Evolutionary conservation across 768 basidiomycete genomes (phyloP).

Genomic region (Lyophyllum atratum): DNA sequence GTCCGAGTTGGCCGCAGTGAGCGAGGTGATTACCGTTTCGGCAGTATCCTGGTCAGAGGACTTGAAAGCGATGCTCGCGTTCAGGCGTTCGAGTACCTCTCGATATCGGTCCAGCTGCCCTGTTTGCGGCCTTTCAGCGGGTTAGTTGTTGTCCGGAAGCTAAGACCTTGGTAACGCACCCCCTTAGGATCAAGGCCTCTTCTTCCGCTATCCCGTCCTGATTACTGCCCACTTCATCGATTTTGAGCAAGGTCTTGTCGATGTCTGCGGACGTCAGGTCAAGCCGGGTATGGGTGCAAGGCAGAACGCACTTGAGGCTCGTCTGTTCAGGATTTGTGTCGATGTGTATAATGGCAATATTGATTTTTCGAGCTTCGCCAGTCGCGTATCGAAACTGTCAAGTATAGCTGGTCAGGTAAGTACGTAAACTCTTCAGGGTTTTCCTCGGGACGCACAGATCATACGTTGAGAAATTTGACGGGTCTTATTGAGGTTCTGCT

Average conservation of each 20-base stretch:
- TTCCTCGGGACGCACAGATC: conserved; percentile 59
- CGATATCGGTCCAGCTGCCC: conserved; percentile 66
- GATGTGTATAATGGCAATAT: conserved; percentile 82
- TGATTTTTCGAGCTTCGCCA: conserved; percentile 83
- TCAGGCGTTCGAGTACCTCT: conserved; percentile 74
- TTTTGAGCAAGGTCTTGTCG: conserved; percentile 74
- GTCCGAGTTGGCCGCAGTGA: neutral
- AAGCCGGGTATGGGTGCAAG: neutral
- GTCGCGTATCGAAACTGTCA: conserved; percentile 79
- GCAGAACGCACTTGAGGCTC: conserved; percentile 66
- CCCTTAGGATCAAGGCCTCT: conserved; percentile 76
- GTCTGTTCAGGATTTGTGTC: conserved; percentile 71
- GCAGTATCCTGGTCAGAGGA: conserved; percentile 54
- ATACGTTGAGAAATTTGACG: conserved; percentile 83
- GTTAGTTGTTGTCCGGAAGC: neutral
- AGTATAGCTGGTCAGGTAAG: conserved; percentile 66
- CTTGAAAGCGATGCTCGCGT: conserved; percentile 79
- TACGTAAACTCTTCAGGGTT: conserved; percentile 5
- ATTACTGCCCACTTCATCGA: conserved; percentile 75
- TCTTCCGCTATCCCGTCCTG: conserved; percentile 77
- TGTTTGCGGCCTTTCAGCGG: conserved; percentile 61
- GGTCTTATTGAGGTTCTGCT: conserved; percentile 88
- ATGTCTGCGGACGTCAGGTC: conserved; percentile 55
- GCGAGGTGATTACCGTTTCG: conserved; percentile 45
- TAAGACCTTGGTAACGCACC: conserved; percentile 44